Conservation (phyloP, 257 asterid genomes). For the Solanum verrucosum region DNA sequence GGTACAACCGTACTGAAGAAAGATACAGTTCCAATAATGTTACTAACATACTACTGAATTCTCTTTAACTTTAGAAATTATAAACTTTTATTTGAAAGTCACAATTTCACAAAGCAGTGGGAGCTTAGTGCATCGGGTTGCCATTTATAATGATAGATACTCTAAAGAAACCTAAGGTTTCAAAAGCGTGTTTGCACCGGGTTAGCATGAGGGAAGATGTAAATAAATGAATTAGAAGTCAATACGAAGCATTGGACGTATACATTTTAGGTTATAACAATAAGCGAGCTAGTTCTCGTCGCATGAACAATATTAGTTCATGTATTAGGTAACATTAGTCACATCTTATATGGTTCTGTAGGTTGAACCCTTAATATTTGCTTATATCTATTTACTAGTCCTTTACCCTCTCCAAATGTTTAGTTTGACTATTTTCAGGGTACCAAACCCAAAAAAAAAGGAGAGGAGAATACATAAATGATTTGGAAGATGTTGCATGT, state of each 20-base stretch:
- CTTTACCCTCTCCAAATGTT: background rate
- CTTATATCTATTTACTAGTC: background rate
- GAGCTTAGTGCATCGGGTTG: background rate
- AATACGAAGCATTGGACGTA: background rate
- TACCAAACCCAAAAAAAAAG: background rate
- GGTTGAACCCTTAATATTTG: background rate
- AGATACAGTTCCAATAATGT: background rate
- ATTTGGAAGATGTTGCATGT: background rate
- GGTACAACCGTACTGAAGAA: background rate
- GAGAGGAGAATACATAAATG: background rate
- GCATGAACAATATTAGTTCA: background rate
- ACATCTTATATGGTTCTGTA: background rate
- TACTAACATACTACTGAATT: background rate
- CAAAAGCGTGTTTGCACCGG: background rate
- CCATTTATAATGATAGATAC: background rate
- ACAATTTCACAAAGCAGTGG: background rate
- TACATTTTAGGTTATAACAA: background rate
- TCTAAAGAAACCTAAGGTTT: background rate
- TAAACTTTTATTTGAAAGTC: background rate
- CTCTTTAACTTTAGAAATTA: background rate
- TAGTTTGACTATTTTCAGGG: background rate
- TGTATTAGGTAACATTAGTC: background rate
- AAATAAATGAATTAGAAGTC: background rate
- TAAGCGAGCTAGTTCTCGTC: background rate
- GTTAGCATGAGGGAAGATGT: background rate